Percentiles rank a stretch among this genome's conserved stretches.
Evolutionary conservation across 1,284 basidiomycete genomes (phyloP).

Genomic region (Exobasidium cylindrosporum): DNA sequence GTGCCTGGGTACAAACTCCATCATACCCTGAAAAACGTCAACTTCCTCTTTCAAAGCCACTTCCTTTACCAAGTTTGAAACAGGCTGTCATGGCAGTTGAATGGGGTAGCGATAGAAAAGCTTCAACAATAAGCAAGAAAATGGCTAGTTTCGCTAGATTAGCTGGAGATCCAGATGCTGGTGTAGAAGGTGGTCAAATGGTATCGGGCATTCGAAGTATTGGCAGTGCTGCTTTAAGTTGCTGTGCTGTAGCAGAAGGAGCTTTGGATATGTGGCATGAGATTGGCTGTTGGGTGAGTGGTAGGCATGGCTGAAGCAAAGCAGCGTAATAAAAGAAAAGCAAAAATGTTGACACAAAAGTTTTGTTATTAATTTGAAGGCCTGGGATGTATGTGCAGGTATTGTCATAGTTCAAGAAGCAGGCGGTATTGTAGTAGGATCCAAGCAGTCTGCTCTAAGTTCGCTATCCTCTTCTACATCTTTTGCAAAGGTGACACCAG

Average conservation of each 20-base stretch:
- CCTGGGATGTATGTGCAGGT: conserved; percentile 65
- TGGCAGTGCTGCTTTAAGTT: conserved; percentile 51
- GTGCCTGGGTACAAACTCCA: conserved; percentile 66
- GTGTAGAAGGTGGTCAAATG: conserved; percentile 74
- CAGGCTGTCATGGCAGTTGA: conserved; percentile 84
- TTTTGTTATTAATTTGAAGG: conserved; percentile 7
- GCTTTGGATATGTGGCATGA: conserved; percentile 51
- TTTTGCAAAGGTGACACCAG: conserved; percentile 63
- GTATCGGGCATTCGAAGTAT: conserved; percentile 61
- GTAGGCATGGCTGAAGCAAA: conserved; percentile 36
- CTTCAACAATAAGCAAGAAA: conserved; percentile 63
- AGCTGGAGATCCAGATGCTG: conserved; percentile 67
- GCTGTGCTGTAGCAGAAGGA: conserved; percentile 43
- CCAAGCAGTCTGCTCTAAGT: conserved; percentile 30
- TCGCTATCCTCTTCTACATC: conserved; percentile 56
- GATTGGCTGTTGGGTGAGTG: conserved; percentile 55
- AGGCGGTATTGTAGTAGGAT: conserved; percentile 9
- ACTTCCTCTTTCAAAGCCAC: conserved; percentile 66
- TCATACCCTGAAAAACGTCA: conserved; percentile 55
- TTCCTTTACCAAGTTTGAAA: conserved; percentile 70
- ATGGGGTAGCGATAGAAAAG: conserved; percentile 81
- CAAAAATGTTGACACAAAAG: no score
- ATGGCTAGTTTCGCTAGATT: conserved; percentile 70
- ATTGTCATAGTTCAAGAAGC: conserved; percentile 83
- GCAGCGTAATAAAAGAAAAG: no score